Evolutionary conservation across 208 protist species (phyloP).

Genomic region (Wallacemonas sp.): DNA sequence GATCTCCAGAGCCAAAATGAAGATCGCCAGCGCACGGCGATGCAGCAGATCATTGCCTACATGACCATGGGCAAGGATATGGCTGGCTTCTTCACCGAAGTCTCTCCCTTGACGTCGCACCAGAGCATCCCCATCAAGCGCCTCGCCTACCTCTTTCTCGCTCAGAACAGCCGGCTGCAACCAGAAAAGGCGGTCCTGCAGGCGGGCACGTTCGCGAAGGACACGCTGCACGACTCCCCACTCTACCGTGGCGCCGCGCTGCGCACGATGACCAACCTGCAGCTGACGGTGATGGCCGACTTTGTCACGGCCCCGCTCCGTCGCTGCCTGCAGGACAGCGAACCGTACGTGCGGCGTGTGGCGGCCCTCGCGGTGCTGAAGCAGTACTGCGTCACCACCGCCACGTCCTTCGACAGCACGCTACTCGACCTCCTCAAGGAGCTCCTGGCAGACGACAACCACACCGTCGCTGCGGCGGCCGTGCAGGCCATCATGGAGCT

Average conservation of each 20-base stretch:
- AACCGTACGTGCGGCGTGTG: slow-evolving; percentile 99
- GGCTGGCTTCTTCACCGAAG: slow-evolving; percentile 90
- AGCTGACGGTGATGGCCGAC: slow-evolving; percentile 96
- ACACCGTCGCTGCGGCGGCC: slow-evolving; percentile 96
- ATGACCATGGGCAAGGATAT: slow-evolving; percentile 99
- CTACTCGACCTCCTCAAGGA: slow-evolving; percentile 89
- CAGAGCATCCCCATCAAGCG: slow-evolving; percentile 98
- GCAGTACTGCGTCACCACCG: slow-evolving; percentile 95
- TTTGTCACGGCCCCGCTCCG: slow-evolving; percentile 95
- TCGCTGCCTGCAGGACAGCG: slow-evolving; percentile 92
- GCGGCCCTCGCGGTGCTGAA: slow-evolving; percentile 98
- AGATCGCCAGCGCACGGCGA: slow-evolving; percentile 91
- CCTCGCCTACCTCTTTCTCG: slow-evolving; percentile 99
- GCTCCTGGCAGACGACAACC: slow-evolving; percentile 96
- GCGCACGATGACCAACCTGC: slow-evolving; percentile 98
- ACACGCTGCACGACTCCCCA: slow-evolving; percentile 94
- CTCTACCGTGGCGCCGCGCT: slow-evolving; percentile 98
- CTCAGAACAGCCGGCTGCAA: slow-evolving; percentile 97
- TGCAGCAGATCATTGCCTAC: slow-evolving; percentile 97
- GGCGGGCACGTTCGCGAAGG: slow-evolving; percentile 97
- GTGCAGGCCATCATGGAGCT: slow-evolving; percentile 92
- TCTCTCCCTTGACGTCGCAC: slow-evolving; percentile 95
- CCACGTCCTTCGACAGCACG: slow-evolving; percentile 84
- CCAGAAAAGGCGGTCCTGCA: slow-evolving; percentile 97
- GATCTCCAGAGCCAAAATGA: slow-evolving; percentile 89